These are phyloP conservation scores for Raffaelea ambrosiae DNA, from an alignment of 2,329 filamentous ascomycete genomes.

Conservation along the genomic window DNA sequence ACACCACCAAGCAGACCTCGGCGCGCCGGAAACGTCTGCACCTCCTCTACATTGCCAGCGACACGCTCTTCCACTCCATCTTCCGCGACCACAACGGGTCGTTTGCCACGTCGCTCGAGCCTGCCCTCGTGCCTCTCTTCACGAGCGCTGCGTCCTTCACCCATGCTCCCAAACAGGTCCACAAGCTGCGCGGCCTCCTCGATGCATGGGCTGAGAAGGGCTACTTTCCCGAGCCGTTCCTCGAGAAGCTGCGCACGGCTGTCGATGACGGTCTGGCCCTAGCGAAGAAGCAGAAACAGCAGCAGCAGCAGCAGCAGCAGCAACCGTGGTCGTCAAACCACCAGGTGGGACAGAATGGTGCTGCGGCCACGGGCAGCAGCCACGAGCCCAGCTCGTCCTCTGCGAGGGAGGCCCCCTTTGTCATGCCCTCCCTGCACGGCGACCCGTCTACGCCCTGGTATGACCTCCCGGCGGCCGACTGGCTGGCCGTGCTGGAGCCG, in stretches of 20 bases:
- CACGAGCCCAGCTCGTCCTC: not conserved
- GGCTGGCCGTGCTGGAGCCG: conserved; percentile 69
- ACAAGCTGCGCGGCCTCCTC: conserved; percentile 56
- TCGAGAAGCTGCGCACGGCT: conserved; percentile 51
- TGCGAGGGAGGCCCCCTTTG: conserved; percentile 53
- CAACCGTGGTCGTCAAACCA: conserved; percentile 6
- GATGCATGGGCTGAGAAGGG: conserved; percentile 60
- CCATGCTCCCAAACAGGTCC: conserved; percentile 55
- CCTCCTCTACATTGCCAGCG: conserved; percentile 69
- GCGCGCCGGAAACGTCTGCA: conserved; percentile 63
- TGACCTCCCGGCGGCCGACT: conserved; percentile 73
- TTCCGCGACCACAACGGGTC: conserved; percentile 37
- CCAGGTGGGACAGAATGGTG: not conserved
- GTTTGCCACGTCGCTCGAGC: conserved; percentile 49
- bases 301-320: conserved; percentile 17
- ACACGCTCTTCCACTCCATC: conserved; percentile 64
- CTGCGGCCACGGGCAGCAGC: not conserved
- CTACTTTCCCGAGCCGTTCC: conserved; percentile 47
- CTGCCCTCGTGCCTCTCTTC: conserved; percentile 55
- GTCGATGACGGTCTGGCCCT: conserved; percentile 27
- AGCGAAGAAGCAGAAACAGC: conserved; percentile 21
- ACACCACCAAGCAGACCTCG: conserved; percentile 19
- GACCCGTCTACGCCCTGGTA: conserved; percentile 67
- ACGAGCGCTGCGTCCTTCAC: conserved; percentile 46
- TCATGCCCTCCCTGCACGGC: conserved; percentile 70